Base-by-base conservation (phyloP, 768 basidiomycete species). In the Collybia mongolica region DNA sequence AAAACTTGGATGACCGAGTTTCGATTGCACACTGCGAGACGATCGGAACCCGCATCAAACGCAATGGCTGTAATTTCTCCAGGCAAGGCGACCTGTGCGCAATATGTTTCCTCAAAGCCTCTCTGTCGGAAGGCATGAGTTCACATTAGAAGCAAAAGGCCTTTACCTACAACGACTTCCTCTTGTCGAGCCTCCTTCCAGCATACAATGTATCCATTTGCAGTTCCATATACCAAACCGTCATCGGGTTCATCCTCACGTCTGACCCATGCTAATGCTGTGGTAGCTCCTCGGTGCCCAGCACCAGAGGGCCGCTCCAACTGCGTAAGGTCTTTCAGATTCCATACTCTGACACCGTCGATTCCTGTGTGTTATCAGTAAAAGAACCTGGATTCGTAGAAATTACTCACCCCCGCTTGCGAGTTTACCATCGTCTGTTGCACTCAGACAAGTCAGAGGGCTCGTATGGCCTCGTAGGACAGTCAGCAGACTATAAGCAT, bases 21-120 rank as follows among this genome's bases (percentile, higher is more conserved):
- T 18, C 55, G 54, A 44, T 57, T 57, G 50, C 54, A 53, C 8
- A 53, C 50, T 29, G 55, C 53, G n/a, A 62, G 59, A 42, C 52
- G 54, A 36, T 54, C 58, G 35, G 54, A 47, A 9, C 54, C 39
- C 23, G 56, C 45, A 23, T 62, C 56, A 42, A 57, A 60, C 20
- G 49, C 54, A 14, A 62, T 51, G 20, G 54, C 58, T 9, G 58
- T 56, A 3, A 62, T 54, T 48, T 62, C 58, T 29, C 52, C 46
- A 19, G 57, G 55, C 22, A 52, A 49, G 39, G 51, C 48, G 7
- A 61, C 20, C 26, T 44, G 55, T 12, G 44, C 51, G 44, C 50
- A 58, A 36, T 44, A 44, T 7, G 55, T 18, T 29, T 61, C 57
- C 29, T 54, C 51, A 26, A 61, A 61, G 29, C 23, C 24, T 19